Base-by-base conservation (phyloP, 139 green algal genomes). In the Zygnema cylindricum region DNA sequence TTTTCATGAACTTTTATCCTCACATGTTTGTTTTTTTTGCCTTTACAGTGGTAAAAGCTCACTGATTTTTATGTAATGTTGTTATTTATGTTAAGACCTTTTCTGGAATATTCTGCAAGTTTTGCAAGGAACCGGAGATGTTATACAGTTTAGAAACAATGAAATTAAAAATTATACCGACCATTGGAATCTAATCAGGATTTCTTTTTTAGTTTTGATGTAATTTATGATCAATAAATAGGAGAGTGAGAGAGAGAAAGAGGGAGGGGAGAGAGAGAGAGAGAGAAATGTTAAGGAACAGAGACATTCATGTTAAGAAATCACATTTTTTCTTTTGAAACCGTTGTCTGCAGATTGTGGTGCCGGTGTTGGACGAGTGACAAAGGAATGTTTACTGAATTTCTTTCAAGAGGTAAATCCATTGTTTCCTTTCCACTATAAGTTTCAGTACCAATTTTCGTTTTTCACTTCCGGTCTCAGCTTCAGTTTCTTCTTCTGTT, bases 321-420 rank as follows among this genome's bases (percentile, higher is more conserved):
- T 7, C 16, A 63, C 16, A 25, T 63, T 16, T 63, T 25, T 63
- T 63, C 16, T 63, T 16, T 25, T 63, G 16, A 16, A 63, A 73
- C 2, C 21, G 16, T 16, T 79, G 7, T 79, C 3, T 54, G 7
- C 86, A 90, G 97, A 99, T 84, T 98, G 96, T 86, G 97, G 97
- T 2, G 97, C 97, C 3, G 97, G 97, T 16, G 95, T 99, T 35
- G 97, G 97, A 1, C 93, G 97, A 1, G 96, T 99, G 0, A 94
- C 93, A 0, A 89, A 96, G 88, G 86, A 97, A 85, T 93, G 99
- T 55, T 93, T 99, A 84, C 92, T 98, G 78, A 93, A 96, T 41
- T 82, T 94, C 71, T 99, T 98, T 88, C 36, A 95, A 69, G 91
- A 95, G 73, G 96, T 98, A 38, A 16, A 16, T 16, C 49, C 49